phyloP scores from a whole-genome alignment of 495 filamentous ascomycete species.

The Rostrohypoxylon terebratum region DNA sequence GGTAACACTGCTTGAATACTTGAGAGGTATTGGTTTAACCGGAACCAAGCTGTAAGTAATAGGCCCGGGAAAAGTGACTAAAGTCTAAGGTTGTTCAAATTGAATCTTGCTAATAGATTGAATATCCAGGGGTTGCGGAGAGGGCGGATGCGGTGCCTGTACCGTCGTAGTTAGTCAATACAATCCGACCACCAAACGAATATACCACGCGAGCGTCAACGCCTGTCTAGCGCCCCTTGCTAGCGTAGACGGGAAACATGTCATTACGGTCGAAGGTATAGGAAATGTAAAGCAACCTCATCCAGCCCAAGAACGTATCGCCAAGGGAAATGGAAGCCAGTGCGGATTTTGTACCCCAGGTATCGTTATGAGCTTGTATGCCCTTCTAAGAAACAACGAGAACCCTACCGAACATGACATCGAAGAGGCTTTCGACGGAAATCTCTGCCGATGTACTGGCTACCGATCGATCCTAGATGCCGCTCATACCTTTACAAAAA shows the following conservation, averaged over 20 bases:
- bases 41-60: constrained; percentile 68
- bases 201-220: constrained; percentile 94
- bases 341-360: constrained; percentile 94
- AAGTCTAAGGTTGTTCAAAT: constrained; percentile 30
- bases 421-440: constrained; percentile 94
- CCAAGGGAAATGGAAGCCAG: constrained; percentile 75
- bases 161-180: constrained; percentile 95
- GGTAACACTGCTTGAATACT: constrained; percentile 91
- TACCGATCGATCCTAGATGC: constrained; percentile 96
- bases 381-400: constrained; percentile 79
- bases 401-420: constrained; percentile 77
- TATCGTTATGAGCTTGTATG: constrained; percentile 96
- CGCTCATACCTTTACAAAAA: constrained; percentile 76
- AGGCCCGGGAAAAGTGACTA: neutral
- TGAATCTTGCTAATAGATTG: constrained; percentile 38
- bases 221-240: constrained; percentile 93
- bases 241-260: constrained; percentile 96
- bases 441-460: constrained; percentile 94
- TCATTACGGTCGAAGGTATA: constrained; percentile 98
- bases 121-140: constrained; percentile 78
- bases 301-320: constrained; percentile 91
- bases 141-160: constrained; percentile 97
- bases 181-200: constrained; percentile 88
- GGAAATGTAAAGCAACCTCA: constrained; percentile 89
- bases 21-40: constrained; percentile 89